A percentile compares a stretch with the other conserved stretches of the same genome.
These are phyloP conservation scores for Fulvia fulva DNA, from an alignment of 2,329 filamentous ascomycete genomes.

Conservation along the genomic window DNA sequence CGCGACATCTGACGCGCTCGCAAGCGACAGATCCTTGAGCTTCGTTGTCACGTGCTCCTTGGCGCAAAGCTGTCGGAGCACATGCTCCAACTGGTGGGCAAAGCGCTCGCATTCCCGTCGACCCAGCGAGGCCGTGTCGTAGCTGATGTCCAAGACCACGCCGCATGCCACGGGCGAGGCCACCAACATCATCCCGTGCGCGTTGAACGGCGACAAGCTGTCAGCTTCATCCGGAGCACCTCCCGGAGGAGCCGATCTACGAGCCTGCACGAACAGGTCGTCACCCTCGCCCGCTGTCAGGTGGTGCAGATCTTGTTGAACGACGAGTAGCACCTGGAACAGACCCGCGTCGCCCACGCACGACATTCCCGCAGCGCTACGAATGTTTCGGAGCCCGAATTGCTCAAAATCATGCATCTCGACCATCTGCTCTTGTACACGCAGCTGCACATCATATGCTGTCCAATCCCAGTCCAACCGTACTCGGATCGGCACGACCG, in stretches of 20 bases:
- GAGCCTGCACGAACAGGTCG: not conserved
- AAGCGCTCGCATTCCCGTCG: slow-evolving; percentile 1
- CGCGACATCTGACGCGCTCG: not conserved
- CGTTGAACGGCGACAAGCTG: not conserved
- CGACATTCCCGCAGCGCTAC: not conserved
- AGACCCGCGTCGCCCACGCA: not conserved
- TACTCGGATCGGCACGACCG: not conserved
- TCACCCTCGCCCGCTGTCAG: not conserved
- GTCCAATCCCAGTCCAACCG: not conserved
- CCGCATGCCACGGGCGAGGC: not conserved
- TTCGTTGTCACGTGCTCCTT: not conserved
- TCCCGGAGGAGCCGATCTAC: not conserved
- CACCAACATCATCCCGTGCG: slow-evolving; percentile 2
- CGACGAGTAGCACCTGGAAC: slow-evolving; percentile 9
- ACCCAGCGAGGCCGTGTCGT: not conserved
- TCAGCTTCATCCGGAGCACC: not conserved
- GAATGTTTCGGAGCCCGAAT: slow-evolving; percentile 11
- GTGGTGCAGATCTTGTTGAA: not conserved
- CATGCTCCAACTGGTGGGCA: not conserved
- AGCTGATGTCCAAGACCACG: slow-evolving; percentile 2
- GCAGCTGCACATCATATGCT: not conserved
- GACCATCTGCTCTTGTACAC: slow-evolving; percentile 3
- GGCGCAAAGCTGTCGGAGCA: not conserved
- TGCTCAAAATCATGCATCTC: slow-evolving; percentile 8
- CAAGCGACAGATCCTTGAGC: not conserved